Percentiles rank a stretch among this genome's conserved stretches.
These are phyloP conservation scores for Dalbergia oliveri DNA, from an alignment of 306 rosid species.

Conservation along the genomic window DNA sequence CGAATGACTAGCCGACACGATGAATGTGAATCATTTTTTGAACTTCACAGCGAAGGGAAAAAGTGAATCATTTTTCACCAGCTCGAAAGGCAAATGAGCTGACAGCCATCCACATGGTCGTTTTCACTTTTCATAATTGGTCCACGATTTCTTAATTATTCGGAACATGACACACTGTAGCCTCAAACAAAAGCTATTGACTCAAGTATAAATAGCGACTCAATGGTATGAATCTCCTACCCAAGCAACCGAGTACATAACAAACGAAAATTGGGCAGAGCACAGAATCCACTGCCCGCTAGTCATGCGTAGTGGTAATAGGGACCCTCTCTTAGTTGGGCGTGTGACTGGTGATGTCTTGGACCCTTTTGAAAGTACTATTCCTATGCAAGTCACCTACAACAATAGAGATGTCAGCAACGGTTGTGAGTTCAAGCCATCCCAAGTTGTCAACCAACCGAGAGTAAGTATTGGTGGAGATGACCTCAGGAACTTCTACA, in stretches of 20 bases:
- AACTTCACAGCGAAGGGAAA: too few species aligned
- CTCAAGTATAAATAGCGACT: too few species aligned
- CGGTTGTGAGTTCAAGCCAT: slow-evolving; percentile 55
- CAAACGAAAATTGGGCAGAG: neutral
- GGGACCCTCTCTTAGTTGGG: slow-evolving; percentile 52
- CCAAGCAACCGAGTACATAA: neutral
- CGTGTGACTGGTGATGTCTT: slow-evolving; percentile 55
- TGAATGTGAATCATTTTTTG: too few species aligned
- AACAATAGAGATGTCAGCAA: slow-evolving; percentile 39
- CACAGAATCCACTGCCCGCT: neutral
- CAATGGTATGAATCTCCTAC: too few species aligned
- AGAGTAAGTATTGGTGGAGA: slow-evolving; percentile 54
- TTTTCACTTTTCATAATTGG: too few species aligned
- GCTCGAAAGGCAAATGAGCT: too few species aligned
- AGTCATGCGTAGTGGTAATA: slow-evolving; percentile 20
- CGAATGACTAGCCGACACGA: too few species aligned
- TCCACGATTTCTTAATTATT: too few species aligned
- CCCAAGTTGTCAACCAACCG: slow-evolving; percentile 50
- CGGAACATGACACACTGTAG: too few species aligned
- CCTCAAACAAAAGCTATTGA: too few species aligned
- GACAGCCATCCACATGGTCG: too few species aligned
- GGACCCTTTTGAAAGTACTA: slow-evolving; percentile 44
- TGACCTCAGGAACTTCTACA: slow-evolving; percentile 58
- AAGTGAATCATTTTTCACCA: too few species aligned
- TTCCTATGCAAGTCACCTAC: slow-evolving; percentile 39